phyloP scores from a whole-genome alignment of 768 basidiomycete species.

The Lyophyllum atratum region DNA sequence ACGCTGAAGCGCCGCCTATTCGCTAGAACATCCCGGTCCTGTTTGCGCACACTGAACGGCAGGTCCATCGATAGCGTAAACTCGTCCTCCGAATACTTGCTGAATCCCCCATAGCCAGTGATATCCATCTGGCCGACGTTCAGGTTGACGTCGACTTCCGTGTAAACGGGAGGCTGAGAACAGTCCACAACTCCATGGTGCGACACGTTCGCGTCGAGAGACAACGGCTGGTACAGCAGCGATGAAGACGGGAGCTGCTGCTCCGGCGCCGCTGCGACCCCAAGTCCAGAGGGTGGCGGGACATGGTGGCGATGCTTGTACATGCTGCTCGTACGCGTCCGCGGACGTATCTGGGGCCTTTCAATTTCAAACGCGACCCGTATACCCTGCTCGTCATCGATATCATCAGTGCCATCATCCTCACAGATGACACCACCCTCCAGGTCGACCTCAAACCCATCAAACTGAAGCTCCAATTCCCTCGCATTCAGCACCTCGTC shows the following conservation, averaged over 20 bases:
- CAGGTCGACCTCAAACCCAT: slow-evolving; percentile 27
- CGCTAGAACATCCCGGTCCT: slow-evolving; percentile 4
- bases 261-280: background rate
- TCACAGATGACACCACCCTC: slow-evolving; percentile 25
- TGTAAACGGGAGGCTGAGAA: slow-evolving; percentile 14
- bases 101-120: slow-evolving; percentile 16
- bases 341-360: slow-evolving; percentile 28
- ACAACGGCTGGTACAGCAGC: slow-evolving; percentile 23
- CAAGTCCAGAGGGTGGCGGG: slow-evolving; percentile 9
- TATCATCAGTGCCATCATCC: slow-evolving; percentile 17
- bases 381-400: background rate
- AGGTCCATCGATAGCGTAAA: slow-evolving; percentile 50
- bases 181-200: slow-evolving; percentile 12
- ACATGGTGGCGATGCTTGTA: slow-evolving; percentile 25
- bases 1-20: slow-evolving; percentile 13
- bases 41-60: slow-evolving; percentile 23
- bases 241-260: slow-evolving; percentile 16
- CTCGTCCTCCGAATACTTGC: slow-evolving; percentile 33
- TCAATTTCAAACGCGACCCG: slow-evolving; percentile 25
- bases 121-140: slow-evolving; percentile 21
- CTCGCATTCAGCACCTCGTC: slow-evolving; percentile 22
- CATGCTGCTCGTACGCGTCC: slow-evolving; percentile 38
- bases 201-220: slow-evolving; percentile 8
- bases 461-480: slow-evolving; percentile 34
- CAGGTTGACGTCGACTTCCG: slow-evolving; percentile 22